Evolutionary conservation across 2,329 filamentous ascomycete genomes (phyloP), one percentile per base, ranked within the genome.

Genomic region (Cordyceps tenuipes): DNA sequence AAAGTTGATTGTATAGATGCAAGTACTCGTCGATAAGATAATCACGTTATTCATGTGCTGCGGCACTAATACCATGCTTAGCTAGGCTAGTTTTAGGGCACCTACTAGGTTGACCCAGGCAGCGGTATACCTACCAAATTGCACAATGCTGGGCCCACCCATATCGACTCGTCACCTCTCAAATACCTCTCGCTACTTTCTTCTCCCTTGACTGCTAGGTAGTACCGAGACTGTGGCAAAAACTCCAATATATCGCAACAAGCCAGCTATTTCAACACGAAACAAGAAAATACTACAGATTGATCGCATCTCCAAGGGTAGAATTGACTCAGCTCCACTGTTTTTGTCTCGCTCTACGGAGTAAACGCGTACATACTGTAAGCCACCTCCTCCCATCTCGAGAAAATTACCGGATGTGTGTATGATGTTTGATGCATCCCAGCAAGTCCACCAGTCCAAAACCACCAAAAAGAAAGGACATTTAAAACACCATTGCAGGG

Each of bases 371-470:
- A 23, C 23, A 10, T 21, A 26, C 46, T 46, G 21, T 34, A 43
- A 57, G 46, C 55, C 46, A 50, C 46, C 8, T 39, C 51, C 17
- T 44, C 39, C 36, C 39, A 26, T 21, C 51, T 43, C 8, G 1
- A 6, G 13, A 15, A 57, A 57, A 57, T 57, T 49, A 49, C 46
- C 7, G 15, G 17, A 50, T 31, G 46, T 34, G 43, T 57, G 46
- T 34, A 50, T 57, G 46, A 57, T 57, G 46, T 34, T 43, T 57
- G 46, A 57, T 49, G 49, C 46, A 49, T 17, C 23, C 36, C 41
- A 21, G 31, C 54, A 49, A 26, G 43, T 10, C 41, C 43, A 17
- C 9, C 3, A 13, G 34, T 43, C 54, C 54, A 49, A 46, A 26
- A 46, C 39, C 3, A 19, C n/a, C 43, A 21, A 46, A 46, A 21